Base-by-base conservation (phyloP, 2,329 filamentous ascomycete genomes). In the Aspergillus piperis region DNA sequence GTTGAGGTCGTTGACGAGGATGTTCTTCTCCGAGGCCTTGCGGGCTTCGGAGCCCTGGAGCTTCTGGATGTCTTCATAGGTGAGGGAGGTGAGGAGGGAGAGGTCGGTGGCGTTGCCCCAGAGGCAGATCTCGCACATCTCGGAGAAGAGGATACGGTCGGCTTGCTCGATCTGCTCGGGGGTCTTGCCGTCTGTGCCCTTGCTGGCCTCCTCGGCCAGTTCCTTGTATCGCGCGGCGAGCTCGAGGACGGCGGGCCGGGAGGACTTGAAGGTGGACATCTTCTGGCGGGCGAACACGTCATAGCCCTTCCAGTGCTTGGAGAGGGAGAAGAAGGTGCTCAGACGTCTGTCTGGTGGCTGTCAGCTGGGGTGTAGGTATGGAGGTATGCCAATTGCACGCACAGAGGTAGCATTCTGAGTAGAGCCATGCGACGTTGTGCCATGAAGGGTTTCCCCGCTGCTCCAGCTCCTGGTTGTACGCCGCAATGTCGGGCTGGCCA, bases 51-150 rank as follows among this genome's bases (percentile, higher is more conserved):
- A 88, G 15, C 94, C 94, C 80, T 99, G 95, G 8, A 98, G 84
- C 76, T 96, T 96, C 79, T 98, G 94, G 66, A 99, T 96, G 71
- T 98, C 95, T 70, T 97, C 93, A 75, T 96, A 96, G 1, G 90
- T 91, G 58, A 97, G 84, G 68, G 89, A 92, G 0, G 93, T 96
- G 58, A 98, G 83, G 19, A 98, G 88, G 0, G 92, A 96, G 13
- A 98, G 82, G 75, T 98, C 95, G 0, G 94, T 98, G 1, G 94
- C 95, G 75, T 98, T 98, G 10, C 94, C 94, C 94, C 94, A 98
- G 2, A 98, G 85, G 73, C 93, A 97, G 68, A 97, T 95, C 81
- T 97, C 92, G 77, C 89, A 93, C 90, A 98, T 96, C 74, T 98
- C 94, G 23, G 83, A 83, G 78, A 98, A 98, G 25, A 97, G 80